phyloP scores from a whole-genome alignment of 768 basidiomycete genomes.

The Naganishia antarctica region DNA sequence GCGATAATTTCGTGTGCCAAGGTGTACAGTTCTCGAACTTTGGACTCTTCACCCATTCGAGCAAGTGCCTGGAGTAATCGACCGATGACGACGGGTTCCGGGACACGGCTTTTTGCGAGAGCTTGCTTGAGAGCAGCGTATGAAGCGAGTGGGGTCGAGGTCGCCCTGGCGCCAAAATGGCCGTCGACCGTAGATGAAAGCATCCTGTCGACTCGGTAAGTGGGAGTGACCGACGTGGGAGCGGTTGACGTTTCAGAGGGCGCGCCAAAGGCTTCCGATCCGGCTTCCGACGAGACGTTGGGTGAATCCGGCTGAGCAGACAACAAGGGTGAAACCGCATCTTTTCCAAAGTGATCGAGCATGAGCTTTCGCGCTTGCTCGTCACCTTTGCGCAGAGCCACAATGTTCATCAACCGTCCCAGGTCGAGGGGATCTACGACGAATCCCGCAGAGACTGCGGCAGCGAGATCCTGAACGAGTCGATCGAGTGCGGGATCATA shows the following conservation, averaged over 20 bases:
- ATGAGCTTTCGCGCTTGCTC: neutral
- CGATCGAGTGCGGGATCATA: neutral
- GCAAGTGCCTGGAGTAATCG: constrained; percentile 67
- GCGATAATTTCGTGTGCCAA: constrained; percentile 62
- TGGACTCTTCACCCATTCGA: constrained; percentile 59
- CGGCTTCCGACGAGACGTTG: neutral
- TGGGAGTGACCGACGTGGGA: constrained; percentile 26
- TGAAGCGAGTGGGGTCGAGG: constrained; percentile 50
- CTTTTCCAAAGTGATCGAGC: neutral
- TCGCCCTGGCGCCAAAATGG: constrained; percentile 31
- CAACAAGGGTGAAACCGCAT: neutral
- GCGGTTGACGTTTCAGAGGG: constrained; percentile 21
- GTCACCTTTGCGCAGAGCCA: constrained; percentile 14
- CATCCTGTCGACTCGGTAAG: constrained; percentile 15
- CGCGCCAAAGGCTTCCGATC: constrained; percentile 4
- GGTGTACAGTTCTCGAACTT: constrained; percentile 64
- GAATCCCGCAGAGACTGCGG: constrained; percentile 1
- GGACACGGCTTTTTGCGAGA: constrained; percentile 27
- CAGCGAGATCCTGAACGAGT: constrained; percentile 29
- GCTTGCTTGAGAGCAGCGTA: constrained; percentile 53
- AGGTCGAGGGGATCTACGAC: neutral
- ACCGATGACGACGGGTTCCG: constrained; percentile 55
- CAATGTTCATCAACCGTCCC: constrained; percentile 11
- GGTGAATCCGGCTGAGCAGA: neutral
- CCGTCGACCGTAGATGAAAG: constrained; percentile 25